phyloP scores from a whole-genome alignment of 2,329 filamentous ascomycete genomes.

The Bimuria novae-zelandiae region DNA sequence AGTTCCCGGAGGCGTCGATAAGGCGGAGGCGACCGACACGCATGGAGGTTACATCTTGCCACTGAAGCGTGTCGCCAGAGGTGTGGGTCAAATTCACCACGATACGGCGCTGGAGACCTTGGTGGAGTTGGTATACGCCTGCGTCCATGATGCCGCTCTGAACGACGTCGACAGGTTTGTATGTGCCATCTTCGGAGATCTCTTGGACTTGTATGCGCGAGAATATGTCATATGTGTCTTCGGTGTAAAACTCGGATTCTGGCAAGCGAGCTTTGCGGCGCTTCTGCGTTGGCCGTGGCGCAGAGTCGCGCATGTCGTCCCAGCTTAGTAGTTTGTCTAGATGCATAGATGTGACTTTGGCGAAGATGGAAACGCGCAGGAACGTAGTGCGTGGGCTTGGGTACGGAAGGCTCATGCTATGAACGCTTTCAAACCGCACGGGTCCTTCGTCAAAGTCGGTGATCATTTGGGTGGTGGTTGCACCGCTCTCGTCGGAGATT shows the following conservation, averaged over 20 bases:
- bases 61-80: conserved; percentile 84
- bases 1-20: conserved; percentile 82
- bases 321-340: conserved; percentile 96
- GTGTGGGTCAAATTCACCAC: conserved; percentile 88
- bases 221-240: conserved; percentile 93
- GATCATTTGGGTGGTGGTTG: conserved; percentile 94
- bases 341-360: conserved; percentile 89
- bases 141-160: conserved; percentile 81
- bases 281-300: conserved; percentile 60
- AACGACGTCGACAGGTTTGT: conserved; percentile 88
- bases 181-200: conserved; percentile 87
- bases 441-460: conserved; percentile 90
- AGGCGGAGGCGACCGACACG: conserved; percentile 81
- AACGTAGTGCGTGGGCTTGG: conserved; percentile 74
- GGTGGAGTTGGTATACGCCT: conserved; percentile 94
- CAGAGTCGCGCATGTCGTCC: conserved; percentile 93
- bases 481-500: conserved; percentile 79
- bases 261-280: conserved; percentile 72
- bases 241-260: conserved; percentile 89
- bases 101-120: conserved; percentile 88
- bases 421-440: conserved; percentile 93
- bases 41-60: conserved; percentile 79
- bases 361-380: conserved; percentile 87
- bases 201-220: conserved; percentile 87
- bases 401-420: conserved; percentile 93